Base-by-base conservation (phyloP, 2,329 filamentous ascomycete genomes). In the Zymoseptoria passerinii region DNA sequence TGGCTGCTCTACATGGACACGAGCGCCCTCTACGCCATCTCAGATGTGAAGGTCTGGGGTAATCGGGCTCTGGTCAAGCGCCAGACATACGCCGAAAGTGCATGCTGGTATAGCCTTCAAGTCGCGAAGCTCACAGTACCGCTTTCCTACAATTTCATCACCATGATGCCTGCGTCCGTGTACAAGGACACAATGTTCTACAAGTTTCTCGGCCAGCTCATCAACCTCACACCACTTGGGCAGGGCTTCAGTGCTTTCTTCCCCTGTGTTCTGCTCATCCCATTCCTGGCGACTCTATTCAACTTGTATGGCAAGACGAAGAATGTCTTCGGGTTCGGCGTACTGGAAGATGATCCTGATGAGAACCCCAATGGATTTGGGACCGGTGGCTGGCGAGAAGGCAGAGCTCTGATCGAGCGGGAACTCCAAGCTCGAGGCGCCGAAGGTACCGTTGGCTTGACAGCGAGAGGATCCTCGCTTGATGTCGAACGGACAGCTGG, bases 1-100 rank as follows among this genome's bases (percentile, higher is more conserved):
- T 99, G 94, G 94, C 86, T 99, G 61, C 80, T 92, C 58, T 99
- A 99, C 78, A 99, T 99, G 94, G 95, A 89, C 72, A 81, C 88
- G 13, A 91, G 91, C 52, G 90, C 94, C 4, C 82, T 97, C 54
- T 88, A 85, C 58, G 92, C 91, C 7, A 86, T 99, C 69, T 90
- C 87, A 13, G 90, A 96, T 70, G 90, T 96, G 67, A 95, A 94
- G 69, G 91, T 96, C n/a, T 99, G 94, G 94, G 89, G 94, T 58
- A 94, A 95, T 53, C 85, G 94, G 35, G 92, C 94, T 0, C 80
- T 99, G 5, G 92, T 97, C 52, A 85, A 84, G 59, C 86, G 94
- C 58, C 94, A 95, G 70, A 99, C 94, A 0, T 92, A 95, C 59
- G 86, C 90, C 61, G 94, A 97, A 72, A 90, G 87, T 53, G 94